Evolutionary conservation across 257 asterid species (phyloP), one percentile per base, ranked within the genome.

Genomic region (Thymus quinquecostatus): DNA sequence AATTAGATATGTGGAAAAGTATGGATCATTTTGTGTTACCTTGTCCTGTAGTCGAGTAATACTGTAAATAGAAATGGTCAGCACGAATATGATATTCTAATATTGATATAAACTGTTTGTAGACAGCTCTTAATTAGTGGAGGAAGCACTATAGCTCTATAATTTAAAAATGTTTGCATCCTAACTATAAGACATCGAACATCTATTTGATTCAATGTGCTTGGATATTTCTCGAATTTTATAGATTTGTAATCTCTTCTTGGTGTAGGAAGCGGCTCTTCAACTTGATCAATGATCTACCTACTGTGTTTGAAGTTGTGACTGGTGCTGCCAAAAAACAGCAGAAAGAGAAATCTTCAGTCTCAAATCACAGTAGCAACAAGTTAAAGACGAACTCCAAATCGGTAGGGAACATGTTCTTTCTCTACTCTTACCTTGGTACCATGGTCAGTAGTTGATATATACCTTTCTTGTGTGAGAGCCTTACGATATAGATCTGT

Each of bases 221-320:
- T 34, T 74, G 48, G 60, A 53, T 3, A 47, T 41, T 74, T 38
- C 61, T 60, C 62, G 7, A 47, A 61, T 51, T 64, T 58, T 30
- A 50, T 69, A 60, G 29, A 21, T 3, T 14, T 66, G 11, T 60
- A 13, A 75, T 60, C 14, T 13, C 41, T 72, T 72, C 67, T 61
- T 79, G 69, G 62, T 77, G 72, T 87, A 92, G 98, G 95, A 81
- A 83, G 69, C 84, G 86, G 55, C 96, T 92, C 48, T 92, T 90
- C 80, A 79, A 77, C 86, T 75, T 88, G 97, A 85, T 90, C 74
- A 90, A 86, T 74, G 92, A 85, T 48, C 84, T 88, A 38, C 97
- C 97, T 29, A 85, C 98, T 2, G 80, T 92, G 27, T 88, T 75
- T 82, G 96, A 92, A 83, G 85, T 86, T 50, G 89, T 92, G 75